Conservation (phyloP, 2,329 filamentous ascomycete species). For the Colletotrichum australisinense region DNA sequence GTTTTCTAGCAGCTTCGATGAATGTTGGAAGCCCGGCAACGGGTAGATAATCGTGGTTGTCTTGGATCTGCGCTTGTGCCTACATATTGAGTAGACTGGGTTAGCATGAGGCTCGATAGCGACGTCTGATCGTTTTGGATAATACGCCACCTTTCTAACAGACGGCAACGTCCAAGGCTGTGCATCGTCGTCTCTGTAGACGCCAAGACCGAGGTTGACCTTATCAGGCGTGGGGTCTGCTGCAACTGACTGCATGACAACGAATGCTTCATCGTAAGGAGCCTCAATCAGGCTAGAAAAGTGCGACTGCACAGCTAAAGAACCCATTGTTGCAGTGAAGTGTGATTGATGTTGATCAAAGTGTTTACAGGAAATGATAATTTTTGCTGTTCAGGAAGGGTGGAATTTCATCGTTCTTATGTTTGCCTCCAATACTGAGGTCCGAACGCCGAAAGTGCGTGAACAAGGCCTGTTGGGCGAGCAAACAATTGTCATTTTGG, state of each 20-base stretch:
- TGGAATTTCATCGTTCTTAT: not conserved
- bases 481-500: not conserved
- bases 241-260: not conserved
- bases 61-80: not conserved
- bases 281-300: not conserved
- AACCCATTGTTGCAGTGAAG: not conserved
- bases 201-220: constrained; percentile 17
- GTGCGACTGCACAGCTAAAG: not conserved
- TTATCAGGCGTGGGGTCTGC: not conserved
- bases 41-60: constrained; percentile 41
- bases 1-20: constrained; percentile 39
- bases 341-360: not conserved
- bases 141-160: constrained; percentile 2
- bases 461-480: not conserved
- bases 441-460: not conserved
- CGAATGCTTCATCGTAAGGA: not conserved
- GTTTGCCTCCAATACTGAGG: not conserved
- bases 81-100: not conserved
- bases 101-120: not conserved
- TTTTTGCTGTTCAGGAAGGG: not conserved
- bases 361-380: not conserved
- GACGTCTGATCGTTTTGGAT: not conserved
- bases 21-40: constrained; percentile 39
- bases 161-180: constrained; percentile 5
- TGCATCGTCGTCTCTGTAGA: constrained; percentile 7